Evolutionary conservation across 345 rosid species (phyloP), one percentile per base, ranked within the genome.

Genomic region (Passiflora organensis): DNA sequence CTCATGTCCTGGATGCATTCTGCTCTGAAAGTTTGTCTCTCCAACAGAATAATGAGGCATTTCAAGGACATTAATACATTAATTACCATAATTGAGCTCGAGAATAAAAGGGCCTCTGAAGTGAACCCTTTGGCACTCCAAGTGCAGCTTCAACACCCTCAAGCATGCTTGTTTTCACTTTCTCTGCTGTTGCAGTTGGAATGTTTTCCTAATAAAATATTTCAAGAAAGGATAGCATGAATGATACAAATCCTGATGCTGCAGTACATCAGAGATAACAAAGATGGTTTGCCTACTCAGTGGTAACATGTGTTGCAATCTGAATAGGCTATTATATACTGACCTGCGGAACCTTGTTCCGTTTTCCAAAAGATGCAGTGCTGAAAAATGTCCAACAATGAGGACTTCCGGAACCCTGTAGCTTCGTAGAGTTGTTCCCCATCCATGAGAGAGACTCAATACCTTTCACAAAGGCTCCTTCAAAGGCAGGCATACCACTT

Each of bases 401-500:
- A 45, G 84, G 84, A 53, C 72, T 47, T 17, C 47, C 58, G 47
- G 78, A 62, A 49, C 48, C 65, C 36, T 51, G 51, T 62, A 91
- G 85, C 74, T 88, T 91, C 62, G 70, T 73, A 1, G 96, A 72
- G 77, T 91, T 84, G 69, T 88, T 81, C 41, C 84, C 96, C 95
- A 88, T 85, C 98, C 98, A 88, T 45, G 95, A 91, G 49, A 88
- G 44, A 15, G 95, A 80, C 62, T 84, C 88, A 11, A 82, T 74
- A 55, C 93, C 96, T 70, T 78, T 87, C 43, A 89, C 93, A 69
- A 85, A 88, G 43, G 95, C 95, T 63, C 98, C 98, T 73, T 91
- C 90, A 48, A 91, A 79, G 51, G 70, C 50, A 43, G 63, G 67
- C 22, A 51, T 53, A 20, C 69, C 60, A 9, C 45, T 60, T 32